Conservation (phyloP, 768 basidiomycete species). For the Trametes cinnabarina region DNA sequence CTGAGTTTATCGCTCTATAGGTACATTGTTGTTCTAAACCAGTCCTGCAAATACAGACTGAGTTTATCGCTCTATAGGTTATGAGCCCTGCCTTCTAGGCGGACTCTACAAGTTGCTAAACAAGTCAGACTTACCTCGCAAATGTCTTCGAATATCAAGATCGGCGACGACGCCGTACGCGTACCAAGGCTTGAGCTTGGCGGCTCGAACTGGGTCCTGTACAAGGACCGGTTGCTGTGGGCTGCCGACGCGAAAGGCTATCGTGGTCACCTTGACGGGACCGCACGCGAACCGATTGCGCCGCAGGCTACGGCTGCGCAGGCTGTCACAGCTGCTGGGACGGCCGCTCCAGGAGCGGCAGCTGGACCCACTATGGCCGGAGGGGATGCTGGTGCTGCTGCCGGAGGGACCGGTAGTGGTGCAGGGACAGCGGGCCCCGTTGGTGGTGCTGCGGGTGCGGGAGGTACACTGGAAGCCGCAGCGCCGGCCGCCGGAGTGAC, state of each 20-base stretch:
- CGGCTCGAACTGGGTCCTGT: conserved; percentile 7
- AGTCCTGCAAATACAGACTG: too few relatives aligned
- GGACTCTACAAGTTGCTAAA: neutral
- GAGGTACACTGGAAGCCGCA: neutral
- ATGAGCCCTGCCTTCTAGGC: too few relatives aligned
- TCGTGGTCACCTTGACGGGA: conserved; percentile 6
- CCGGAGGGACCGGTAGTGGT: conserved; percentile 1
- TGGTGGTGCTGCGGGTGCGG: neutral
- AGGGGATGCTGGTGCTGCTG: neutral
- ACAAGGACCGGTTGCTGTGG: conserved; percentile 7
- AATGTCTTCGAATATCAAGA: conserved; percentile 1
- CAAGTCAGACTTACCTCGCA: conserved; percentile 1
- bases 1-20: too few relatives aligned
- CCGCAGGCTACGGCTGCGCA: neutral
- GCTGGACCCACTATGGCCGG: neutral
- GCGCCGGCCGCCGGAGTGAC: too few relatives aligned
- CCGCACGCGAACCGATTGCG: neutral
- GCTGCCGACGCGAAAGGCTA: conserved; percentile 7
- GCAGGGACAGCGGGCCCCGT: neutral
- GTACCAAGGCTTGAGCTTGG: conserved; percentile 3
- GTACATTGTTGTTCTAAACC: too few relatives aligned
- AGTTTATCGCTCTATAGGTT: too few relatives aligned
- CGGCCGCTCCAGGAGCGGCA: neutral
- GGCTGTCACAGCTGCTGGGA: neutral
- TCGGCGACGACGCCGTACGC: neutral